Base-by-base conservation (phyloP, 768 basidiomycete genomes). In the Auricularia sp. region DNA sequence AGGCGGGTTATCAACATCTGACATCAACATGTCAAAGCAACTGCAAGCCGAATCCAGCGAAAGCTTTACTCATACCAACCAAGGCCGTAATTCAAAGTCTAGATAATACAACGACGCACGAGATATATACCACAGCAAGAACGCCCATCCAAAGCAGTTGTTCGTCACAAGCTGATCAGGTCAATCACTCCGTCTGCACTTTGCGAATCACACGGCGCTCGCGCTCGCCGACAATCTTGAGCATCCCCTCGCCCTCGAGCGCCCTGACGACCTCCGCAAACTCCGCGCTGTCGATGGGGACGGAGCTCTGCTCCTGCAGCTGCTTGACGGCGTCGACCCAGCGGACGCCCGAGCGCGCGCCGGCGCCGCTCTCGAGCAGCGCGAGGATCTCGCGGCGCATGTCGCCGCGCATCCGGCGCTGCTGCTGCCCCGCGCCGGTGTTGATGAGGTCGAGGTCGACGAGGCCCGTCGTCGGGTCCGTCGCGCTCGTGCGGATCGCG, bases 361-460 rank as follows among this genome's bases (percentile, higher is more conserved):
- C 81, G 14, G 72, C 76, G 2, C 74, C 76, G 8, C 70, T 65
- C 45, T 88, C 86, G 66, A 94, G 74, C 68, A 93, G 76, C 33
- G 73, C 77, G 69, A 93, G 71, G 13, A 98, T 76, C 71, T 92
- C 97, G 71, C 82, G 85, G 69, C 89, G 85, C 82, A 98, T 87
- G 75, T 97, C 95, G n/a, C 90, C 92, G 56, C 87, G 82, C 75
- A 96, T 71, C 74, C 87, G 88, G 69, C 94, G 80, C 77, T 95
- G 90, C 33, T 94, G 90, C 62, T 85, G 81, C 2, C 92, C 93
- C 3, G 94, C 92, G 2, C 97, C 97, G 2, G 94, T 95, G 73
- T 94, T 95, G 69, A 99, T 82, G 72, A 99, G 75, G 63, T 94
- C 92, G 85, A 98, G 91, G 74, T 98, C 95, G 72, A 98, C 96